Conservation (phyloP, 139 green algal species). For the Chlorokybus atmophyticus region DNA sequence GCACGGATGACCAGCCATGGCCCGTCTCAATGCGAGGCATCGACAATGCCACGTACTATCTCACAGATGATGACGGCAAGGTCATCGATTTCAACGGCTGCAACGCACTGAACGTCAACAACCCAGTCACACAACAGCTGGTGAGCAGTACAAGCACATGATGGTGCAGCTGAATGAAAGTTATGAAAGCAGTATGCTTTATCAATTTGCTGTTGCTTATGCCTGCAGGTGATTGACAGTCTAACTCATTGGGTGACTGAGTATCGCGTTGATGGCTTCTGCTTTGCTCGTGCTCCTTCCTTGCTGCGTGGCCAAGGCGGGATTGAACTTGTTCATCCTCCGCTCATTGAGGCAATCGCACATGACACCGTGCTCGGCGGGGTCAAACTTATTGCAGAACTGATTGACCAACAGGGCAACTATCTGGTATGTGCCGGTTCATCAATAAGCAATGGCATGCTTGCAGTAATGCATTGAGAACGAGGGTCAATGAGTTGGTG, state of each 20-base stretch:
- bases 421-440: neutral
- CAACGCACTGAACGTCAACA: slow-evolving; percentile 98
- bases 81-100: slow-evolving; percentile 33
- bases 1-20: slow-evolving; percentile 71
- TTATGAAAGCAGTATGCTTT: no score
- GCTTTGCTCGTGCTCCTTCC: slow-evolving; percentile 86
- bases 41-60: slow-evolving; percentile 95
- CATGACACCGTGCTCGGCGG: slow-evolving; percentile 75
- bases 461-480: neutral
- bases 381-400: slow-evolving; percentile 92
- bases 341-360: slow-evolving; percentile 52
- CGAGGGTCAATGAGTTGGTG: slow-evolving; percentile 70
- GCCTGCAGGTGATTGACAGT: slow-evolving; percentile 65
- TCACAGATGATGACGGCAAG: slow-evolving; percentile 44
- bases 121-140: slow-evolving; percentile 71
- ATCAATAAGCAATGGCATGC: neutral
- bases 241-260: slow-evolving; percentile 76
- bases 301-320: slow-evolving; percentile 50
- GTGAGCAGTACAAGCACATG: slow-evolving; percentile 32
- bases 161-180: no score
- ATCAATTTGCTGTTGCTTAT: neutral
- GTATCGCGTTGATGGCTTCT: slow-evolving; percentile 62
- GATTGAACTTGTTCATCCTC: slow-evolving; percentile 53
- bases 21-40: slow-evolving; percentile 83
- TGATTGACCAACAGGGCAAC: slow-evolving; percentile 26